A percentile compares a stretch with the other conserved stretches of the same genome.
Conservation (phyloP, 805 yeast species). For the Sugiyamaella qingdaonensis region DNA sequence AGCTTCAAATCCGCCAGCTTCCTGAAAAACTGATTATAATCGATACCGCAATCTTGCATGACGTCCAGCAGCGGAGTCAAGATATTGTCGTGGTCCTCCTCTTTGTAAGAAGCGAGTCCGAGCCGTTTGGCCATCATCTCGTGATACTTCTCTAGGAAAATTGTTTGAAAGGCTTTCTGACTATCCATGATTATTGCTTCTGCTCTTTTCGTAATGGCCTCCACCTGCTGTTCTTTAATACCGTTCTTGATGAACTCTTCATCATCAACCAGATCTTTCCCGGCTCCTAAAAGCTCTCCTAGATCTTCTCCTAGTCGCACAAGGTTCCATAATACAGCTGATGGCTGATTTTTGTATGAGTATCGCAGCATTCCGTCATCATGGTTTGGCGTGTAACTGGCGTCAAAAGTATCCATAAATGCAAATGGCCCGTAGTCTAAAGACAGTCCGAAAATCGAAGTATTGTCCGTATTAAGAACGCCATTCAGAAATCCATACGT, state of each 20-base stretch:
- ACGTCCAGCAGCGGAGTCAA: conserved; percentile 59
- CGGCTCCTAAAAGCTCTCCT: conserved; percentile 77
- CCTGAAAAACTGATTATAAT: conserved; percentile 76
- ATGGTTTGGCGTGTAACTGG: conserved; percentile 80
- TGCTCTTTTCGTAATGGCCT: conserved; percentile 47
- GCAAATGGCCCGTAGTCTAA: conserved; percentile 96
- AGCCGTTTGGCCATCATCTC: conserved; percentile 58
- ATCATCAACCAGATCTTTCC: conserved; percentile 47
- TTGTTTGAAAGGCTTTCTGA: conserved; percentile 60
- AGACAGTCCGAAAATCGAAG: conserved; percentile 81
- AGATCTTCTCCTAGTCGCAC: conserved; percentile 78
- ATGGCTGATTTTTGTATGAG: conserved; percentile 78
- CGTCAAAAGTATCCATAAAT: conserved; percentile 79
- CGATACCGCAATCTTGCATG: conserved; percentile 59
- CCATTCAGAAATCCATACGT: conserved; percentile 91
- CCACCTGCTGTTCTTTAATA: conserved; percentile 45
- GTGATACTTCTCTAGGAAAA: conserved; percentile 57
- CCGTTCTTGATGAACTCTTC: conserved; percentile 37
- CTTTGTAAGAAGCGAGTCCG: conserved; percentile 50
- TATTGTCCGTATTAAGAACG: conserved; percentile 90
- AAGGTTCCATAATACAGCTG: conserved; percentile 90
- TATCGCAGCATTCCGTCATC: conserved; percentile 74
- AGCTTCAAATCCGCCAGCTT: conserved; percentile 49
- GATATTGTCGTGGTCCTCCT: conserved; percentile 37
- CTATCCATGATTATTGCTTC: conserved; percentile 63